A percentile compares a stretch with the other conserved stretches of the same genome.
These are phyloP conservation scores for Debaryomyces singareniensis DNA, from an alignment of 1,139 yeast genomes.

Conservation along the genomic window DNA sequence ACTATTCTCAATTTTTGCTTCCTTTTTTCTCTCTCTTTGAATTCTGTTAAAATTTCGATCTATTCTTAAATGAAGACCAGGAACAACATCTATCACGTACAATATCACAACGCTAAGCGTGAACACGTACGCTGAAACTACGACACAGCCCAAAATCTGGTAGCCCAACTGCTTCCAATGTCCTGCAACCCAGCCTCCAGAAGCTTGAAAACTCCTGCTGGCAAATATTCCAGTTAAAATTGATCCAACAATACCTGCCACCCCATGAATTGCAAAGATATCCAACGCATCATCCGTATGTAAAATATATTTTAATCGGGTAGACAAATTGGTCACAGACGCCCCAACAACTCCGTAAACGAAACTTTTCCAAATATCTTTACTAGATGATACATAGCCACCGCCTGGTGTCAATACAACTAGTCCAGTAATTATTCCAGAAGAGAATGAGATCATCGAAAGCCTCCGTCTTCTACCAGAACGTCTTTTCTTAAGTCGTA, in stretches of 20 bases:
- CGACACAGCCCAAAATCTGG: constrained; percentile 40
- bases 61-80: constrained; percentile 43
- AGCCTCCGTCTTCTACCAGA: constrained; percentile 19
- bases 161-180: constrained; percentile 44
- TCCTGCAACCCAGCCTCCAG: constrained; percentile 46
- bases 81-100: constrained; percentile 36
- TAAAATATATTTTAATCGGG: constrained; percentile 35
- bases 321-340: constrained; percentile 29
- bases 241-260: constrained; percentile 39
- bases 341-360: constrained; percentile 38
- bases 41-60: constrained; percentile 35
- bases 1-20: constrained; percentile 3
- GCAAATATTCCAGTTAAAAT: constrained; percentile 40
- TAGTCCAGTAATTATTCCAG: constrained; percentile 39
- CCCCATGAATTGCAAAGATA: constrained; percentile 41
- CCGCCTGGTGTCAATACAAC: constrained; percentile 44
- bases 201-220: constrained; percentile 21
- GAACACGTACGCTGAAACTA: constrained; percentile 35
- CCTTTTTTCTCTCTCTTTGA: constrained; percentile 14
- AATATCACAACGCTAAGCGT: constrained; percentile 30
- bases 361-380: constrained; percentile 37
- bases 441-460: constrained; percentile 36
- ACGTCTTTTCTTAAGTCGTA: constrained; percentile 5
- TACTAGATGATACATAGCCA: constrained; percentile 32
- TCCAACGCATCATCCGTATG: constrained; percentile 41